These are phyloP conservation scores for Hypoxylon sp. DNA, from an alignment of 2,329 filamentous ascomycete genomes.

Conservation along the genomic window DNA sequence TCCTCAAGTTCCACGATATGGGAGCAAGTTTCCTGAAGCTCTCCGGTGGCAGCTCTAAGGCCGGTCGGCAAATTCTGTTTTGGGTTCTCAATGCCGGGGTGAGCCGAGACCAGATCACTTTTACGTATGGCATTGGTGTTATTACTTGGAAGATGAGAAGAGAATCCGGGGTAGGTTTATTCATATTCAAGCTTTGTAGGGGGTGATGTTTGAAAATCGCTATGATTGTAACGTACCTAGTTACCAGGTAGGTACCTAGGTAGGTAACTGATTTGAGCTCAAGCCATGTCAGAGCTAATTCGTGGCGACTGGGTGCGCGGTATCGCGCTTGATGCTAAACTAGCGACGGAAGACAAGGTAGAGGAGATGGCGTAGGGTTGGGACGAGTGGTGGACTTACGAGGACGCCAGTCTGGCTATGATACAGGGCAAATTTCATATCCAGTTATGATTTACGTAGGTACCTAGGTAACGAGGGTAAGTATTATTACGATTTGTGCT, in stretches of 20 bases:
- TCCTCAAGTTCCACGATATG: slow-evolving; percentile 26
- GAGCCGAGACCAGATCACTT: slow-evolving; percentile 19
- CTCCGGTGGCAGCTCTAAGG: background rate
- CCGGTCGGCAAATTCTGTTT: background rate
- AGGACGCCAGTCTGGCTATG: slow-evolving; percentile 22
- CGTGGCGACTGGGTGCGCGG: slow-evolving; percentile 16
- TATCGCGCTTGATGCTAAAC: slow-evolving; percentile 11
- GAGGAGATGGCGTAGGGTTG: slow-evolving; percentile 28
- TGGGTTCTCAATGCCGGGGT: slow-evolving; percentile 12
- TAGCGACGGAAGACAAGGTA: slow-evolving; percentile 16
- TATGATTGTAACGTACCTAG: background rate
- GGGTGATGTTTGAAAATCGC: background rate
- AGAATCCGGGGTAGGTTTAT: slow-evolving; percentile 27
- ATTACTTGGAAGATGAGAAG: slow-evolving; percentile 20
- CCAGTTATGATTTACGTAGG: too few species aligned
- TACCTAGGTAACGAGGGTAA: background rate
- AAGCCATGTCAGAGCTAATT: slow-evolving; percentile 17
- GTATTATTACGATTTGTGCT: background rate
- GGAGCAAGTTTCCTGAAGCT: slow-evolving; percentile 3
- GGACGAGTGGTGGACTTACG: slow-evolving; percentile 18
- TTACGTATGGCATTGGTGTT: slow-evolving; percentile 28
- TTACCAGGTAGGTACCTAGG: too few species aligned
- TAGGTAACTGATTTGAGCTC: too few species aligned
- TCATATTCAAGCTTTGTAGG: background rate
- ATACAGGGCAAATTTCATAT: slow-evolving; percentile 3